Evolutionary conservation across 2,329 filamentous ascomycete species (phyloP), one percentile per base, ranked within the genome.

Genomic region (Falciphora oryzae): DNA sequence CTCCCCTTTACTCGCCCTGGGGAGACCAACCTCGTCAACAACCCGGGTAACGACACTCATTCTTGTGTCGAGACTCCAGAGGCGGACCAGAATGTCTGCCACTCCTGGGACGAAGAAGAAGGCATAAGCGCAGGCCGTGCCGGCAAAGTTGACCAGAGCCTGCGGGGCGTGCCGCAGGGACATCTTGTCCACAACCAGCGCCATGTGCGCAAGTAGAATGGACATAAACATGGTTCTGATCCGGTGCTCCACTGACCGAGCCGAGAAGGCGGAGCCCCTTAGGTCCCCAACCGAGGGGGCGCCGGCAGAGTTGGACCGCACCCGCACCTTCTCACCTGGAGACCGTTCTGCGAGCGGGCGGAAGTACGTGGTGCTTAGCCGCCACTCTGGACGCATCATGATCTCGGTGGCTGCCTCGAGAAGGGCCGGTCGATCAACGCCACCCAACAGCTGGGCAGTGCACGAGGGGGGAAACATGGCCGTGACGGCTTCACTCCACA

Each of bases 21-120:
- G 80, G 44, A 92, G 78, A 5, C 85, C 85, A 67, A 91, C 86
- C 70, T 90, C 89, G 62, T 88, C 84, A 11, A 92, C 82, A 1
- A 92, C 84, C 29, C 92, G 87, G 67, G 90, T 86, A 71, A 96
- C 82, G 57, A 87, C 79, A 65, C 88, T 87, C 4, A 88, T 79
- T 2, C 87, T 85, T 27, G 64, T 67, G 60, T 71, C 69, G 29
- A 92, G 81, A 53, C 85, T 86, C 93, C 93, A 97, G 6, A 97
- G 79, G 22, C 92, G 86, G 31, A 94, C 85, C 61, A 97, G 81
- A 62, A 96, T 85, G 71, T 96, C 92, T 10, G 92, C 90, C 64
- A 96, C 85, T 5, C 92, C 92, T 0, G 92, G 92, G 32, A 91
- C 93, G 71, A 96, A 97, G 77, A 94, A 95, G 76, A 96, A 97